These are phyloP conservation scores for Ascosphaera apis DNA, from an alignment of 2,329 filamentous ascomycete genomes.

Conservation along the genomic window DNA sequence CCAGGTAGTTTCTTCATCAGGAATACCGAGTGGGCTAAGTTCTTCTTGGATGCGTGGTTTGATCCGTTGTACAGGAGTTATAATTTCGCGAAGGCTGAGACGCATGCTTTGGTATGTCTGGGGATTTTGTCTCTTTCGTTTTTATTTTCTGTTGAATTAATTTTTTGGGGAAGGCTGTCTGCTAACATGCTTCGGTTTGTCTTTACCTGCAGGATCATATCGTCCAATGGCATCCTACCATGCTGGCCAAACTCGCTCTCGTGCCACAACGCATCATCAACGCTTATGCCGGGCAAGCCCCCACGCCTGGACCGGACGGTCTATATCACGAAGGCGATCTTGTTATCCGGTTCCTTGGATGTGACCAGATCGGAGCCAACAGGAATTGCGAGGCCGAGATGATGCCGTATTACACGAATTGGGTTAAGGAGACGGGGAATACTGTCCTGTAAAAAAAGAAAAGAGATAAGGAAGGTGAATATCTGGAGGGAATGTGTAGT, in stretches of 20 bases:
- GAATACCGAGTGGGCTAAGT: conserved; percentile 76
- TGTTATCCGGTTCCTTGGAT: conserved; percentile 55
- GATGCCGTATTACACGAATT: conserved; percentile 25
- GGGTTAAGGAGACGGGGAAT: conserved; percentile 14
- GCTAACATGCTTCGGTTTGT: too few species aligned
- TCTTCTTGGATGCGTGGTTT: conserved; percentile 87
- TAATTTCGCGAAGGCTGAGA: conserved; percentile 89
- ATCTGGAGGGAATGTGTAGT: too few species aligned
- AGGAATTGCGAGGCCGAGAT: conserved; percentile 53
- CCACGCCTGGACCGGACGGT: conserved; percentile 24
- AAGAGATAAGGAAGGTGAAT: neutral
- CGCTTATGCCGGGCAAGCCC: conserved; percentile 38
- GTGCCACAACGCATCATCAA: conserved; percentile 74
- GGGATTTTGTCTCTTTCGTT: too few species aligned
- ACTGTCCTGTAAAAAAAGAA: conserved; percentile 3
- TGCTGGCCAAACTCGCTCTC: conserved; percentile 70
- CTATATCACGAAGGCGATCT: conserved; percentile 68
- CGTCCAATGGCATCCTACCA: conserved; percentile 89
- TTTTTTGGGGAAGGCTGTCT: too few species aligned
- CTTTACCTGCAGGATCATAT: conserved; percentile 60
- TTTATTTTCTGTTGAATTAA: too few species aligned
- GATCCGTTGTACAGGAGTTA: conserved; percentile 84
- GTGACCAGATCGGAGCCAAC: conserved; percentile 28
- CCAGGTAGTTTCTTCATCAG: conserved; percentile 57
- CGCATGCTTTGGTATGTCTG: conserved; percentile 61